Percentiles rank a stretch among this genome's conserved stretches.
phyloP scores from a whole-genome alignment of 805 yeast species.

The Maudiozyma serrabonitensis region DNA sequence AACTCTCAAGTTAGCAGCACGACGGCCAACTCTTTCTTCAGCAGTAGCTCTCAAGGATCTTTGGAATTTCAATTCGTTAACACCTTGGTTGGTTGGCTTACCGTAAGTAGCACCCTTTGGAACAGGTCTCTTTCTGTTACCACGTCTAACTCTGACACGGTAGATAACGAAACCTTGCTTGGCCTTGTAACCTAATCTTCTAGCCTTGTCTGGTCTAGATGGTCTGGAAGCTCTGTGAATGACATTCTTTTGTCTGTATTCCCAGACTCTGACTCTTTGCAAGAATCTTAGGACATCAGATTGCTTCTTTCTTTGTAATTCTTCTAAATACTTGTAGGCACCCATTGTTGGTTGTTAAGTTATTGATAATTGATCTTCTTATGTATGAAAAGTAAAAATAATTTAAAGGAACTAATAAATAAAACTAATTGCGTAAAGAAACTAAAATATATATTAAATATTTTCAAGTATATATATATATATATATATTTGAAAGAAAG shows the following conservation, averaged over 20 bases:
- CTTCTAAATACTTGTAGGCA: conserved; percentile 99
- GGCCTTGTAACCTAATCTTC: conserved; percentile 99
- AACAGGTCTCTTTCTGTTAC: conserved; percentile 99
- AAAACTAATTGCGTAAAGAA: not conserved
- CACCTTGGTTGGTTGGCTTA: conserved; percentile 99
- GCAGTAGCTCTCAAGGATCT: conserved; percentile 96
- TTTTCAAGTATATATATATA: no score
- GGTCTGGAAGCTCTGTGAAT: conserved; percentile 99
- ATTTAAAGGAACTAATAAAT: not conserved
- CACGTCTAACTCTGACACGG: conserved; percentile 99
- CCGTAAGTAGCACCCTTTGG: conserved; percentile 99
- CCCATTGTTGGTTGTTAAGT: conserved; percentile 54
- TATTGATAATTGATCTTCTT: conserved; percentile 8
- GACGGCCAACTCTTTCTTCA: conserved; percentile 99
- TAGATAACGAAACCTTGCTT: conserved; percentile 98
- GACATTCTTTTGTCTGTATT: conserved; percentile 97
- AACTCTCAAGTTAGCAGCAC: conserved; percentile 98
- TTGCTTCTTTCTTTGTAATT: conserved; percentile 99
- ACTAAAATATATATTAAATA: not conserved
- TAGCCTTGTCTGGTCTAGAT: conserved; percentile 99
- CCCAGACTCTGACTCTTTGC: conserved; percentile 99
- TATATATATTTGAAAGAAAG: no score
- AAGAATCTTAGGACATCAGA: conserved; percentile 98
- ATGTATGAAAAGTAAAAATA: not conserved
- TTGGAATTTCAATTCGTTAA: conserved; percentile 98